Evolutionary conservation across 163 green algal genomes (phyloP), one percentile per base, ranked within the genome.

Genomic region (Chloromonas sp.): DNA sequence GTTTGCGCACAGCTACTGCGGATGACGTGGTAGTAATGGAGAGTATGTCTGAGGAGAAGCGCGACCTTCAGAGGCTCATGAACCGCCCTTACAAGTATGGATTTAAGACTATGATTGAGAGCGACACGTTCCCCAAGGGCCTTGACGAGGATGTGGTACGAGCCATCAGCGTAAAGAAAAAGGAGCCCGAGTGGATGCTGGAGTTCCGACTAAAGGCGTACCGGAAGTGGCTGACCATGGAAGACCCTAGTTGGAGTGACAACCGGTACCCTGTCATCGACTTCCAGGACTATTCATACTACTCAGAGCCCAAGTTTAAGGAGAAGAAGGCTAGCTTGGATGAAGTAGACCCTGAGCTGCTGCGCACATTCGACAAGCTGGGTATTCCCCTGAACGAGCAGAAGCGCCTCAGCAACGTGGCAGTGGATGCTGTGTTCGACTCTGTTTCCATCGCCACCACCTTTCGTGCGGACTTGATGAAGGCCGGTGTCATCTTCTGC

Each of bases 131-230:
- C 82, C 84, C 88, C 78, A 91, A 91, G 83, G 96, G 96, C 57
- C 89, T 99, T 1, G 92, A 92, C 85, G 96, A 99, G 91, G 95
- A 98, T 15, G 95, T 98, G 3, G 81, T 99, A 58, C 90, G 96
- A 1, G 92, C 96, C 14, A 99, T 99, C 77, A 98, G 94, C 0
- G 94, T 93, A 60, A 99, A 99, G 91, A 99, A 99, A 92, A 91
- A 96, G 3, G 97, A 99, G 92, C 97, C 97, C 11, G 96, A 99
- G 61, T 99, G 97, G 97, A 95, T 99, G 93, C 94, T 99, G 58
- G 96, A 99, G 58, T 98, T 98, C 81, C 89, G 96, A 14, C 87
- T 97, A 14, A 92, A 92, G 70, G 93, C 91, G 1, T 99, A 93
- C 86, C 88, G 92, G n/a, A 95, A 96, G 71, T 99, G 97, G 97